Evolutionary conservation across 331 rosid species (phyloP).

Genomic region (Cydonia oblonga): DNA sequence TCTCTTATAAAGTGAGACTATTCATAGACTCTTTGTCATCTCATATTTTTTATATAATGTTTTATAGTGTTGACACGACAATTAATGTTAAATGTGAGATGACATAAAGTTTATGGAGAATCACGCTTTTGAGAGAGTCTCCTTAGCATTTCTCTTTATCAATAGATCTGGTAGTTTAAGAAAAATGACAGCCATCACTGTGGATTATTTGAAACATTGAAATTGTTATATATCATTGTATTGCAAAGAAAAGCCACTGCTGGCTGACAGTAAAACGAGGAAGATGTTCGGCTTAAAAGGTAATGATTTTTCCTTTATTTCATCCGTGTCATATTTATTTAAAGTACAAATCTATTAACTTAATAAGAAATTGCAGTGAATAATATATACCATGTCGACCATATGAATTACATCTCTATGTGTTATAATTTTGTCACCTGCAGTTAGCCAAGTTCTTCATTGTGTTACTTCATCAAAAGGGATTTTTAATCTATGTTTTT

Average conservation of each 20-base stretch:
- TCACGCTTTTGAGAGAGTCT: too few species aligned
- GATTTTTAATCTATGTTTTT: neutral
- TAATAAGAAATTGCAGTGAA: neutral
- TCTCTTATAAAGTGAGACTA: too few species aligned
- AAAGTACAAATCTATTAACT: neutral
- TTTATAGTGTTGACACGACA: too few species aligned
- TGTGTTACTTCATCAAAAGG: neutral
- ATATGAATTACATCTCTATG: neutral
- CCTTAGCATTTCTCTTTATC: too few species aligned
- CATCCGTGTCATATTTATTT: neutral
- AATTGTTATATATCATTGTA: neutral
- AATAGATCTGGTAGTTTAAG: neutral
- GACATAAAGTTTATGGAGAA: too few species aligned
- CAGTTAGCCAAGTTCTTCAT: neutral
- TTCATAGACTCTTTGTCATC: too few species aligned
- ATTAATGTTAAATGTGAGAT: too few species aligned
- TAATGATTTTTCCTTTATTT: neutral
- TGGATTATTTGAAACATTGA: neutral
- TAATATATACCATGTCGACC: neutral
- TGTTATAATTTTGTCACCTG: neutral
- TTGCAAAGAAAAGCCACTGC: neutral
- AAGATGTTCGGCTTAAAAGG: neutral
- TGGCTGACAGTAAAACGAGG: neutral
- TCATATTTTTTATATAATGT: too few species aligned
- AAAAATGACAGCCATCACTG: neutral